Percentiles rank a stretch among this genome's conserved stretches.
Evolutionary conservation across 495 filamentous ascomycete species (phyloP).

Genomic region (Neurospora tetraspora): DNA sequence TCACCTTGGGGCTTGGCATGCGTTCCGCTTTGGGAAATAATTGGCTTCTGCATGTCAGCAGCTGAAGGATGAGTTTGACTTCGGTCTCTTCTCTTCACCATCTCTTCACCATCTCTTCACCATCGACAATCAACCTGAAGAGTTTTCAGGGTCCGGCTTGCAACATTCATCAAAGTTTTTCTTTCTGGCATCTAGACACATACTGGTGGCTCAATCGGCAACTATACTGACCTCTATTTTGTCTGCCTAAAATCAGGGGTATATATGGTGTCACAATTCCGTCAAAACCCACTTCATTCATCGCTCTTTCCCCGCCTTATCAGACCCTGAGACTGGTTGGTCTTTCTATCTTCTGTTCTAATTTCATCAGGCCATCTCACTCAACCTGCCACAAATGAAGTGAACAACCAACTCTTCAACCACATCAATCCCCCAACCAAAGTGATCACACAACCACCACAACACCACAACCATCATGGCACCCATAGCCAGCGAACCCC

Average conservation of each 20-base stretch:
- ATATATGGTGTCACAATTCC: background rate
- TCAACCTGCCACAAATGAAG: background rate
- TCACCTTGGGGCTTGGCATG: background rate
- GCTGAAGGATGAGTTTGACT: background rate
- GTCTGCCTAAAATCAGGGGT: background rate
- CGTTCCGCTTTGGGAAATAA: background rate
- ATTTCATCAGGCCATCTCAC: background rate
- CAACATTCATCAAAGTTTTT: background rate
- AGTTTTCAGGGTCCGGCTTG: background rate
- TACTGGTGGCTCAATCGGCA: background rate
- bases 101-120: background rate
- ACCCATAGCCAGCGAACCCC: conserved; percentile 33
- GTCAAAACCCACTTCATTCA: background rate
- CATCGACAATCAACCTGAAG: background rate
- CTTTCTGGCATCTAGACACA: background rate
- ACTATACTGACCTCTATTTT: background rate
- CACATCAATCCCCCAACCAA: background rate
- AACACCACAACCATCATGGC: conserved; percentile 23
- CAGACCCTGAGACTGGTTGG: too few relatives aligned
- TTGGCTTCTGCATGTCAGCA: background rate
- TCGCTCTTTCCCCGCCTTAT: too few relatives aligned
- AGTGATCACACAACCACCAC: background rate
- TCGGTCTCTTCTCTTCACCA: background rate
- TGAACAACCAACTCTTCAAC: background rate
- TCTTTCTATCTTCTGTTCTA: background rate